Base-by-base conservation (phyloP, 768 basidiomycete genomes). In the Coprinopsis sp. region DNA sequence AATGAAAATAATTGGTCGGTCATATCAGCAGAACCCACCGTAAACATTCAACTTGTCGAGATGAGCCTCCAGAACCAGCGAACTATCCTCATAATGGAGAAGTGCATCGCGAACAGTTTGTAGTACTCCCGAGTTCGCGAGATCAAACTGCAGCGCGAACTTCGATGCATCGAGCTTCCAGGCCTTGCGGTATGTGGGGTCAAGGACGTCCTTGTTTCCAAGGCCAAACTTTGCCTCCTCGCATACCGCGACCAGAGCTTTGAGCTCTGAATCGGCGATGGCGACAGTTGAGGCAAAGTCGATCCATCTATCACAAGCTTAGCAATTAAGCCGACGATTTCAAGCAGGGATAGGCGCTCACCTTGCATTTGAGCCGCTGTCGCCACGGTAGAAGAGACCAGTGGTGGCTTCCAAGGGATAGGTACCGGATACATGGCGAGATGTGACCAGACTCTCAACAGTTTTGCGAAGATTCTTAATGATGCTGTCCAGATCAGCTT, bases 31-130 rank as follows among this genome's bases (percentile, higher is more conserved):
- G 21, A 33, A 38, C 52, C 2, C 33, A 70, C 69, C 66, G 40
- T 69, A 70, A 3, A 70, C 61, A 49, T 70, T 70, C 11, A 70
- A 49, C 37, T 69, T 69, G 47, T 69, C 67, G 19, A 46, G 44
- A 3, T 46, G 44, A 18, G 65, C 48, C 40, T 68, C 66, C 7
- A 62, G 52, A 3, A 51, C 44, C 22, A 65, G 50, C 19, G 16
- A 28, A 30, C 14, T 48, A n/a, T 46, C 27, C 39, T 51, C 46
- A 11, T 55, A 53, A 4, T 52, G 48, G 30, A 61, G 33, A 10
- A 61, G 53, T 10, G 48, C 30, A 3, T 39, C 34, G 31, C 40
- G 51, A 22, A 57, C 50, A 12, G 24, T 27, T 27, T 51, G 51
- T 19, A 51, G 25, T 42, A 58, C 44, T 4, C 51, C 52, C n/a